A percentile compares a stretch with the other conserved stretches of the same genome.
Conservation (phyloP, 441 rosid genomes). For the Melastoma candidum region DNA sequence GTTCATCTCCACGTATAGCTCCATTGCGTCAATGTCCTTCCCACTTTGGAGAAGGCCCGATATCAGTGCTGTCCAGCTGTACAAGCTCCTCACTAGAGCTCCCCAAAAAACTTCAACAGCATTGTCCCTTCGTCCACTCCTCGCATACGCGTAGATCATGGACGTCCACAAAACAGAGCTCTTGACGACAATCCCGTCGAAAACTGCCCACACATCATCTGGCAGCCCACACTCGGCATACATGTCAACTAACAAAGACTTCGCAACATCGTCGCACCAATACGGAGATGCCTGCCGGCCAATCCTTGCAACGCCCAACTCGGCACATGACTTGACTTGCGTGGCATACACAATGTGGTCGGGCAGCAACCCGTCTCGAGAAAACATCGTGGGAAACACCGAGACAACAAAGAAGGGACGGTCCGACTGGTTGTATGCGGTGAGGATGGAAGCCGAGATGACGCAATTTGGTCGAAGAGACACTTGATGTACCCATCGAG, state of each 20-base stretch:
- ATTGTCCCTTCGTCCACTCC: slow-evolving; percentile 49
- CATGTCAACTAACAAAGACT: slow-evolving; percentile 77
- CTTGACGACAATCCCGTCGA: slow-evolving; percentile 40
- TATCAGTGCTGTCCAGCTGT: slow-evolving; percentile 68
- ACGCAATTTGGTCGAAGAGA: slow-evolving; percentile 35
- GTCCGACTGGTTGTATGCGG: slow-evolving; percentile 48
- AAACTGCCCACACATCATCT: slow-evolving; percentile 32
- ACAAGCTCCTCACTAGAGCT: slow-evolving; percentile 44
- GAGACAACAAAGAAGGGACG: slow-evolving; percentile 42
- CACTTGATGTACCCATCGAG: slow-evolving; percentile 51
- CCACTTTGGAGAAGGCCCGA: slow-evolving; percentile 78
- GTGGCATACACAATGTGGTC: slow-evolving; percentile 62
- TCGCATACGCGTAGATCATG: slow-evolving; percentile 58
- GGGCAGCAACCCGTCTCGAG: slow-evolving; percentile 32
- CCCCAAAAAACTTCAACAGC: slow-evolving; percentile 40
- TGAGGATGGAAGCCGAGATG: slow-evolving; percentile 68
- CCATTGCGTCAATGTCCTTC: slow-evolving; percentile 41
- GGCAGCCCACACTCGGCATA: slow-evolving; percentile 55
- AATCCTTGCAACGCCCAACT: slow-evolving; percentile 31
- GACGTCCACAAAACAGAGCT: slow-evolving; percentile 60
- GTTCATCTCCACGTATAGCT: slow-evolving; percentile 54
- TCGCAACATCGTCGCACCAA: slow-evolving; percentile 48
- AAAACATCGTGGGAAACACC: slow-evolving; percentile 26
- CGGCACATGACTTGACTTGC: slow-evolving; percentile 61
- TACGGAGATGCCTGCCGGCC: slow-evolving; percentile 62